Conservation (phyloP, 306 rosid species). For the Gastrolobium bilobum region DNA sequence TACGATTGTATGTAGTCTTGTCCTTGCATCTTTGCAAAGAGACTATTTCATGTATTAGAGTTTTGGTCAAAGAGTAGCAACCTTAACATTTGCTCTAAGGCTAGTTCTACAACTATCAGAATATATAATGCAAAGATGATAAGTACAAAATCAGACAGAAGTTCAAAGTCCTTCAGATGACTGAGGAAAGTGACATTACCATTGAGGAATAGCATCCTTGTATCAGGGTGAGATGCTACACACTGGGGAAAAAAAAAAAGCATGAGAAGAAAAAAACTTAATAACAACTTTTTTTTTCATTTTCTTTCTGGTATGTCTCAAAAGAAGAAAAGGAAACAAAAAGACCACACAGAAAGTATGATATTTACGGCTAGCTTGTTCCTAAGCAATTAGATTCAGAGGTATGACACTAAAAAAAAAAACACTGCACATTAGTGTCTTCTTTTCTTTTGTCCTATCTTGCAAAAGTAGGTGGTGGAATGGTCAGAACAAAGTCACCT, state of each 20-base stretch:
- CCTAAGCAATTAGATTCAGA: conserved; percentile 13
- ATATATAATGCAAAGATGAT: conserved; percentile 28
- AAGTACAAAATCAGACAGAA: conserved; percentile 20
- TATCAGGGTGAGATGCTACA: conserved; percentile 96
- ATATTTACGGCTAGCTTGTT: background rate
- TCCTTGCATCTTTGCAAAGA: no score
- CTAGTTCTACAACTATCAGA: conserved; percentile 18
- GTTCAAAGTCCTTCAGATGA: conserved; percentile 42
- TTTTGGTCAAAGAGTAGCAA: no score
- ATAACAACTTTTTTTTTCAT: conserved; percentile 2
- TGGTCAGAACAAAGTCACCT: conserved; percentile 5
- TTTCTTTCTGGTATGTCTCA: conserved; percentile 15
- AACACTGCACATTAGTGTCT: conserved; percentile 19
- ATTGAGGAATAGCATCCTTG: conserved; percentile 87
- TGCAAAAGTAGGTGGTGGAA: conserved; percentile 1
- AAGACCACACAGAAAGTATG: background rate
- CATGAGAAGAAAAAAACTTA: conserved; percentile 32
- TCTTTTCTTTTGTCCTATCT: conserved; percentile 7
- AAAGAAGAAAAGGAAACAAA: conserved; percentile 28
- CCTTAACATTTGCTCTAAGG: no score
- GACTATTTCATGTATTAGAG: no score
- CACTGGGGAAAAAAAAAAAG: conserved; percentile 67
- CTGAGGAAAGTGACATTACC: conserved; percentile 67
- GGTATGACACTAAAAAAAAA: conserved; percentile 18
- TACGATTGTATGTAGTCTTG: no score